Conservation (phyloP, 345 rosid genomes). For the Hibiscus syriacus region DNA sequence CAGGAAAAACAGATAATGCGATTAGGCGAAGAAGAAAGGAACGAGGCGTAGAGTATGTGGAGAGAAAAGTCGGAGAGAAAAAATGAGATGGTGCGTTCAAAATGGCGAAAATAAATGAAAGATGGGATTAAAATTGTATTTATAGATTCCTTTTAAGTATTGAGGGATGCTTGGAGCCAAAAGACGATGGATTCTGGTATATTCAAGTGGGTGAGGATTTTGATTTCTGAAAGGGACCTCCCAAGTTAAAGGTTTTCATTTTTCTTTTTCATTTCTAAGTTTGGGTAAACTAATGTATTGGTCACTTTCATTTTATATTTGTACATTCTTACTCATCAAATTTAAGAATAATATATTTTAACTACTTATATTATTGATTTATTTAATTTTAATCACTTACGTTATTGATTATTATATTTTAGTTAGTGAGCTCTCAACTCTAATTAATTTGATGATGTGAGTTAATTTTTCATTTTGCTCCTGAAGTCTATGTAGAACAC, state of each 20-base stretch:
- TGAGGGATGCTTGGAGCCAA: not conserved
- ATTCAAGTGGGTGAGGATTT: not conserved
- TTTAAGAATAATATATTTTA: too few species aligned
- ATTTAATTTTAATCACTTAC: too few species aligned
- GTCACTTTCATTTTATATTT: too few species aligned
- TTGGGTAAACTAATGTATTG: too few species aligned
- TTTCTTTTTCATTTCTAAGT: too few species aligned
- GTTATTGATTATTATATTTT: too few species aligned
- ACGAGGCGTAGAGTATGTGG: not conserved
- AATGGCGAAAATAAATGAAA: not conserved
- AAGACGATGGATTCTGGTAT: not conserved
- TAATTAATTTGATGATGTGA: too few species aligned
- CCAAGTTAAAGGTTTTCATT: not conserved
- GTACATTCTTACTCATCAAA: too few species aligned
- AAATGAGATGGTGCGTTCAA: not conserved
- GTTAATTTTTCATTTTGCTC: too few species aligned
- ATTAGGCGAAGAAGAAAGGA: not conserved
- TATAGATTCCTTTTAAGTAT: not conserved
- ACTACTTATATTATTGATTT: too few species aligned
- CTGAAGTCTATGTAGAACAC: too few species aligned
- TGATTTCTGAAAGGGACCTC: not conserved
- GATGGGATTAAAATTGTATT: not conserved
- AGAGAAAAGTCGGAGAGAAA: not conserved
- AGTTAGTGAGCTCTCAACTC: too few species aligned
- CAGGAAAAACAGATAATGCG: not conserved